Evolutionary conservation across 495 filamentous ascomycete species (phyloP), one percentile per base, ranked within the genome.

Genomic region (Penicillium taxi): DNA sequence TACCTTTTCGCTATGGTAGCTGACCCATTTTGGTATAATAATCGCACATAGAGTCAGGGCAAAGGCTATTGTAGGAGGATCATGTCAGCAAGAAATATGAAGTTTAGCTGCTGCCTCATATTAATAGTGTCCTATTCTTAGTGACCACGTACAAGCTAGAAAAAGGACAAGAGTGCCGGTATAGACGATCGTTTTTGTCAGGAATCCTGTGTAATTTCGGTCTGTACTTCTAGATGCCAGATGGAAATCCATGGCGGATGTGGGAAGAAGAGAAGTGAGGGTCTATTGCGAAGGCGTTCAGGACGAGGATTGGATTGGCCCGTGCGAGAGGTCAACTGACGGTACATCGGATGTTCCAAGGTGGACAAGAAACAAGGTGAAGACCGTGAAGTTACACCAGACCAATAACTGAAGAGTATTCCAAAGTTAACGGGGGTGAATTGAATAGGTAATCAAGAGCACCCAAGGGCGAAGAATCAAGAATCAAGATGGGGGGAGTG

Each of bases 11-110:
- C 75, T 79, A 36, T 77, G 66, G 64, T 81, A 90, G 35, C 74
- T 77, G 37, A 94, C 68, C 90, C 90, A 96, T 48, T 74, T 70
- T 0, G 90, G 86, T 18, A 82, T 66, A 27, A 81, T 55, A 50
- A 90, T 85, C 21, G 82, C 72, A 17, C 76, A 66, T 23, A 96
- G 61, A 14, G 86, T 93, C 53, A 94, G 68, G 12, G 70, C 77
- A 25, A 82, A 85, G 24, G 84, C 88, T 94, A 37, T 37, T 5
- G 15, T 17, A 16, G 9, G 56, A 29, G 35, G 16, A 37, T 29
- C n/a, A 6, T 9, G 13, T 6, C 13, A 34, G 12, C 12, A n/a
- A n/a, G n/a, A n/a, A n/a, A n/a, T n/a, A n/a, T n/a, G n/a, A n/a
- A n/a, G 19, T 14, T 14, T 14, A 19, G 12, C 26, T 32, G 42